A percentile compares a stretch with the other conserved stretches of the same genome.
These are phyloP conservation scores for Cytospora piceicola DNA, from an alignment of 2,329 filamentous ascomycete genomes.

Conservation along the genomic window DNA sequence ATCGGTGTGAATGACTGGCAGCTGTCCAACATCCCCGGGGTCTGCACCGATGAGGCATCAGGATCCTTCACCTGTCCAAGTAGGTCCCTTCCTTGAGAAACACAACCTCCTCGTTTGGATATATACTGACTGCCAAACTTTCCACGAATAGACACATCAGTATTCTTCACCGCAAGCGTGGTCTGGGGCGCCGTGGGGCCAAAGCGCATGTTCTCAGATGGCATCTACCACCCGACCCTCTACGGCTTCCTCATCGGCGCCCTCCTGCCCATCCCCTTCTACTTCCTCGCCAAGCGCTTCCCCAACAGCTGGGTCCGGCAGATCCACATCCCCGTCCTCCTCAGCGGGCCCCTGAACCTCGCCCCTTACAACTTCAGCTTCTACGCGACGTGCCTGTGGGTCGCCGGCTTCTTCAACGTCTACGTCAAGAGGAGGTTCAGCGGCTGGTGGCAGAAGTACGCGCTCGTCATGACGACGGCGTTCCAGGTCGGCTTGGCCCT, in stretches of 20 bases:
- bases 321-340: conserved; percentile 53
- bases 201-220: conserved; percentile 51
- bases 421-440: conserved; percentile 51
- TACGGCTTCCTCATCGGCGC: conserved; percentile 56
- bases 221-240: conserved; percentile 53
- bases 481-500: conserved; percentile 56
- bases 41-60: conserved; percentile 42
- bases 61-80: conserved; percentile 48
- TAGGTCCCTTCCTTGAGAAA: neutral
- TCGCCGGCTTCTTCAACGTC: conserved; percentile 53
- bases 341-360: conserved; percentile 52
- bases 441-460: conserved; percentile 58
- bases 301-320: conserved; percentile 43
- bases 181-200: conserved; percentile 60
- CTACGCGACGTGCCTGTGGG: conserved; percentile 43
- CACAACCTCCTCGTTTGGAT: neutral
- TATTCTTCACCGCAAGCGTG: conserved; percentile 60
- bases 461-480: conserved; percentile 57
- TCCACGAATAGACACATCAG: conserved; percentile 46
- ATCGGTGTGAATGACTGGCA: conserved; percentile 53
- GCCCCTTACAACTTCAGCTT: conserved; percentile 57
- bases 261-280: conserved; percentile 39
- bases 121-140: neutral
- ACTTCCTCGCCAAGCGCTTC: conserved; percentile 26
- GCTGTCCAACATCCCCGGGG: conserved; percentile 51